Base-by-base conservation (phyloP, 192 early-diverging fungal genomes). In the Coemansia sp. region DNA sequence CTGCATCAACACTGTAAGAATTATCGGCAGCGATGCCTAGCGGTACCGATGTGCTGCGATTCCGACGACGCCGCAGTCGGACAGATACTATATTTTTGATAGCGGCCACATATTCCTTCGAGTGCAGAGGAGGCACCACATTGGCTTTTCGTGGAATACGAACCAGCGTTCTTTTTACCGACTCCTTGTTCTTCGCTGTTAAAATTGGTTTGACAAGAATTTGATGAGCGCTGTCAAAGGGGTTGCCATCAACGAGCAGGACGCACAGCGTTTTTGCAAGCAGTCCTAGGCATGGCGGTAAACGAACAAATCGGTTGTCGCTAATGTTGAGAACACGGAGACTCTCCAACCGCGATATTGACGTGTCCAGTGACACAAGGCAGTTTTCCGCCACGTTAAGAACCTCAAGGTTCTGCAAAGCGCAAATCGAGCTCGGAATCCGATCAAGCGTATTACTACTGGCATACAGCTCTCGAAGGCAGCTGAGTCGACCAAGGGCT, bases 311-410 rank as follows among this genome's bases (percentile, higher is more conserved):
- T 9, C 69, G 62, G 58, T 82, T 82, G 49, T 74, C 62, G 53
- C 80, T 77, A n/a, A 82, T 55, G 52, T 77, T 73, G 52, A 83
- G 69, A 63, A 75, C 66, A 17, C 73, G 75, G 57, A 83, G 70
- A 9, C 25, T 48, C 23, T 63, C 63, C 5, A 83, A 67, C 19
- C 66, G 75, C 15, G 72, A 63, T 6, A 83, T 21, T 25, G 58
- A 66, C 12, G 56, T 45, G 11, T 78, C 63, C 17, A 83, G 58
- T 2, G 57, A 49, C 4, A 45, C 38, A 23, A 83, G 63, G 48
- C 65, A 47, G 73, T 83, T 83, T 49, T 72, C 58, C 5, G 76
- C 70, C 3, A 83, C 38, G 48, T 73, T 67, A 29, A 83, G 63
- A 7, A 79, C 58, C 65, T 83, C 81, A 8, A 83, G 70, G 50